Evolutionary conservation across 441 rosid species (phyloP).

Genomic region (Brassica balearica): DNA sequence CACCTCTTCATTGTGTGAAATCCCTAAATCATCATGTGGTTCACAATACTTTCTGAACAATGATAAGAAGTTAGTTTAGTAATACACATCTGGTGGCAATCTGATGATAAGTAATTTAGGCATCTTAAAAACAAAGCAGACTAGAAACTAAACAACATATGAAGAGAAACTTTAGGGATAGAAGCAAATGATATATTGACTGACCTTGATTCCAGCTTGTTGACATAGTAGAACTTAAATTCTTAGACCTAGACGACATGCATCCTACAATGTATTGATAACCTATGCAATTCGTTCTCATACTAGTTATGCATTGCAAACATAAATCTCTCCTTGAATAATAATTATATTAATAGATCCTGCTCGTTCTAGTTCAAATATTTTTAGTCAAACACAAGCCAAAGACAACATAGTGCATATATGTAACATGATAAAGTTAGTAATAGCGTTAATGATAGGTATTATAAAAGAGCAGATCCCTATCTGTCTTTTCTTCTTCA

Average conservation of each 20-base stretch:
- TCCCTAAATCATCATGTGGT: not conserved
- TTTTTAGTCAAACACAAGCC: not conserved
- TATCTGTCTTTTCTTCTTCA: not conserved
- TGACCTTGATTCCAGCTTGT: not conserved
- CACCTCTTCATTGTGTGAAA: not conserved
- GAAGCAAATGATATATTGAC: not conserved
- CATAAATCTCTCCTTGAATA: not conserved
- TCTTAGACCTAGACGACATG: not conserved
- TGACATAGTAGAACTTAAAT: not conserved
- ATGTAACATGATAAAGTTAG: not conserved
- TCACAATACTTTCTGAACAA: not conserved
- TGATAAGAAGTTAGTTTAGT: no score
- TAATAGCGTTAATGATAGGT: not conserved
- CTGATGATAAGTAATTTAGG: not conserved
- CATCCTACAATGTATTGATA: not conserved
- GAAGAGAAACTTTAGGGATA: not conserved
- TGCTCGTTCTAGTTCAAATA: not conserved
- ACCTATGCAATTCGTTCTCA: not conserved
- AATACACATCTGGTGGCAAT: no score
- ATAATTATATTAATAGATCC: not conserved
- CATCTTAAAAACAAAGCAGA: not conserved
- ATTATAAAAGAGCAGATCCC: not conserved
- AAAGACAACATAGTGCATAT: not conserved
- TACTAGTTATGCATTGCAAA: no score
- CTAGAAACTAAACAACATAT: not conserved